These are phyloP conservation scores for Eutrema salsugineum DNA, from an alignment of 441 rosid genomes.

Conservation along the genomic window DNA sequence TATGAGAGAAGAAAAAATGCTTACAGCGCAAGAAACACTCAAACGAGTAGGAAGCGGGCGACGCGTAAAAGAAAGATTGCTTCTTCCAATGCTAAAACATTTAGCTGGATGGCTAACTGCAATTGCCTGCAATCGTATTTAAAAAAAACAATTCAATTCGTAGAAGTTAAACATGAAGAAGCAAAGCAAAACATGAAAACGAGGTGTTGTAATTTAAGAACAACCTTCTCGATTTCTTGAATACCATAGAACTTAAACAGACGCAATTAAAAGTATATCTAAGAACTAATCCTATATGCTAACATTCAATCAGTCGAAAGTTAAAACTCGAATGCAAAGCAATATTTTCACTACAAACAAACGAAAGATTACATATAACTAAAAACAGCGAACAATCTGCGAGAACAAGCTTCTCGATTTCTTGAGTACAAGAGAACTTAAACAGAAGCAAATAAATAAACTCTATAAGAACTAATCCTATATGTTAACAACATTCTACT, in stretches of 20 bases:
- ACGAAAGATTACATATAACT: no score
- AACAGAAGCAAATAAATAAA: neutral
- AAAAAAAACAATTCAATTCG: neutral
- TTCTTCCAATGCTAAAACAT: slow-evolving; percentile 40
- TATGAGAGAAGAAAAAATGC: neutral
- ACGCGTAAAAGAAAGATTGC: slow-evolving; percentile 50
- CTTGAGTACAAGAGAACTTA: neutral
- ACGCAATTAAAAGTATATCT: neutral
- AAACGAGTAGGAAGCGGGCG: slow-evolving; percentile 41
- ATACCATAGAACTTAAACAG: neutral
- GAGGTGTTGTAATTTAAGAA: no score
- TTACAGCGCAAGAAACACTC: slow-evolving; percentile 41
- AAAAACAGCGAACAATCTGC: no score
- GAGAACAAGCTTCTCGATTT: neutral
- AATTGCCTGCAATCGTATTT: slow-evolving; percentile 38
- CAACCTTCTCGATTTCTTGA: neutral
- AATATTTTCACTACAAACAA: no score
- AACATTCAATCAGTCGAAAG: no score
- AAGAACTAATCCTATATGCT: neutral
- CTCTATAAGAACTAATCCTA: neutral
- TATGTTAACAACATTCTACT: no score
- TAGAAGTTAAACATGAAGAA: neutral
- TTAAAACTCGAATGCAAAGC: no score
- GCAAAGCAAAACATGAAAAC: neutral
- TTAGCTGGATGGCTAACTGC: slow-evolving; percentile 31